Evolutionary conservation across 495 filamentous ascomycete genomes (phyloP).

Genomic region (Podospora sp.): DNA sequence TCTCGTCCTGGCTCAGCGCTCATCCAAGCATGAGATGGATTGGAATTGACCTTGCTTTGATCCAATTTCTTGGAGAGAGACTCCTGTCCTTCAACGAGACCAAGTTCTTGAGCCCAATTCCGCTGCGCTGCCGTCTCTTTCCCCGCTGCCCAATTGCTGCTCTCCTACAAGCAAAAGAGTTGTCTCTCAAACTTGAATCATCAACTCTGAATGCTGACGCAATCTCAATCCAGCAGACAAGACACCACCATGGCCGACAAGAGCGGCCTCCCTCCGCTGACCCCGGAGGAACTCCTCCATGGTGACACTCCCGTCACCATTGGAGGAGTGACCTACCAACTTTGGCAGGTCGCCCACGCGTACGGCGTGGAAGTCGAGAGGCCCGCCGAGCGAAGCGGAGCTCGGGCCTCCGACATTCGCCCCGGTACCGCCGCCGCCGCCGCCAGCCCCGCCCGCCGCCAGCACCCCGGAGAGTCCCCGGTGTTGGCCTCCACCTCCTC

Average conservation of each 20-base stretch:
- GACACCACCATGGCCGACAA: neutral
- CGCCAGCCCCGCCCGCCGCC: neutral
- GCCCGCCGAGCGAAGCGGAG: neutral
- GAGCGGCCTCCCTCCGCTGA: slow-evolving; percentile 1
- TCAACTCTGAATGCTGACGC: neutral
- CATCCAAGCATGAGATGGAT: neutral
- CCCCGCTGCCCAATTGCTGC: no score
- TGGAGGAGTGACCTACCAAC: neutral
- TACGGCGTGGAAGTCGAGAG: neutral
- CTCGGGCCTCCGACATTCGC: neutral
- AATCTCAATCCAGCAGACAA: neutral
- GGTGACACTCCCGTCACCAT: neutral
- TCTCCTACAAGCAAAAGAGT: no score
- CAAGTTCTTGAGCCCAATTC: no score
- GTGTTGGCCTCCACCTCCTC: neutral
- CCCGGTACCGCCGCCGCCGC: neutral
- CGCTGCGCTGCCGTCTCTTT: no score
- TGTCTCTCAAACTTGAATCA: neutral
- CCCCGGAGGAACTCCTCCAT: neutral
- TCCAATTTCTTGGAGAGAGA: neutral
- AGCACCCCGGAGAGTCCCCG: neutral
- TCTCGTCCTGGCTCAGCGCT: neutral
- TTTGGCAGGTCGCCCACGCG: neutral
- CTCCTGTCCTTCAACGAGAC: neutral
- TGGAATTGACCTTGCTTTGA: neutral